Evolutionary conservation across 106 monocot species (phyloP).

Genomic region (Dioscorea zingiberensis): DNA sequence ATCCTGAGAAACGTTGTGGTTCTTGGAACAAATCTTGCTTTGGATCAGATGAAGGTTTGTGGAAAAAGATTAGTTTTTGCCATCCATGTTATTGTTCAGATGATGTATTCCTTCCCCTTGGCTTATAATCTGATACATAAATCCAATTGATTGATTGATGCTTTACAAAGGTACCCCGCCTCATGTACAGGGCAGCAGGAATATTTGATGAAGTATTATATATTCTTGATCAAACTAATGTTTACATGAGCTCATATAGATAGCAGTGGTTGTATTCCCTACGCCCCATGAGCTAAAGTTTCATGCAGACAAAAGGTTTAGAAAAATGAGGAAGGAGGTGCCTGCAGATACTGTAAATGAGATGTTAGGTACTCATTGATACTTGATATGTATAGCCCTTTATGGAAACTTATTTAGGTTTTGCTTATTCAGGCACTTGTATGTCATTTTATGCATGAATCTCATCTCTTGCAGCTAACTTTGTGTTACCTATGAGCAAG

Average conservation of each 20-base stretch:
- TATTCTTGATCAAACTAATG: slow-evolving; percentile 81
- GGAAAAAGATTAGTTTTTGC: not conserved
- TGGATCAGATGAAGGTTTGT: slow-evolving; percentile 75
- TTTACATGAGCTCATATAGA: slow-evolving; percentile 71
- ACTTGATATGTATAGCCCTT: not conserved
- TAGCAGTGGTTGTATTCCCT: slow-evolving; percentile 71
- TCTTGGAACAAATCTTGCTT: slow-evolving; percentile 66
- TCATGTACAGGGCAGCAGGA: slow-evolving; percentile 57
- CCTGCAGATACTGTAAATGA: slow-evolving; percentile 75
- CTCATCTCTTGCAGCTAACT: slow-evolving; percentile 39
- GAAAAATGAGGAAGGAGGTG: slow-evolving; percentile 81
- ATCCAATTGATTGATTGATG: not conserved
- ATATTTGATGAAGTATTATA: slow-evolving; percentile 64
- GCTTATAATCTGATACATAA: not conserved
- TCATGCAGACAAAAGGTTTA: slow-evolving; percentile 42
- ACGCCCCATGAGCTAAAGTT: slow-evolving; percentile 41
- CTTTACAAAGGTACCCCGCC: slow-evolving; percentile 46
- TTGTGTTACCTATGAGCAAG: slow-evolving; percentile 45
- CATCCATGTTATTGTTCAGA: not conserved
- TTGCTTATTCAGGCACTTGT: not conserved
- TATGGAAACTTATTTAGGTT: not conserved
- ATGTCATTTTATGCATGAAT: not conserved
- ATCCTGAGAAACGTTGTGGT: slow-evolving; percentile 62
- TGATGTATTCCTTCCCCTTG: not conserved
- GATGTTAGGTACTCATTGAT: slow-evolving; percentile 50